phyloP scores from a whole-genome alignment of 2,329 filamentous ascomycete genomes.

The Verticillium tricorpus region DNA sequence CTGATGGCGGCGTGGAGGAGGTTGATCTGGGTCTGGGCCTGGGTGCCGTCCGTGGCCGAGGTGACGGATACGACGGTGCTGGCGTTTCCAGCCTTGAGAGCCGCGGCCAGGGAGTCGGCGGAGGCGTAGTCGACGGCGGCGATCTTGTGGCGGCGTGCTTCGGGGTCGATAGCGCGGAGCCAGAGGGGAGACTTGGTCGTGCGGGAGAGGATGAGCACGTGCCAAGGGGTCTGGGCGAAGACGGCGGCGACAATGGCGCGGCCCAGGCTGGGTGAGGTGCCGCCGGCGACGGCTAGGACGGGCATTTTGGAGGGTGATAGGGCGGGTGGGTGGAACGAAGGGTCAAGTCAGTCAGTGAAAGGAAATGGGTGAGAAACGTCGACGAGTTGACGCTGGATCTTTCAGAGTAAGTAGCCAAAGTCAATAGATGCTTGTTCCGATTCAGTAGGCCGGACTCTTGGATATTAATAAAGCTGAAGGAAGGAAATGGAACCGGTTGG shows the following conservation, averaged over 20 bases:
- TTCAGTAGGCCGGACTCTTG: too few species aligned
- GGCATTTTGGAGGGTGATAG: not conserved
- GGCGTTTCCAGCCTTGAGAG: not conserved
- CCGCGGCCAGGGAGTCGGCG: not conserved
- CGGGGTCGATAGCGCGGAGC: slow-evolving; percentile 1
- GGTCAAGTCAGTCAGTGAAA: not conserved
- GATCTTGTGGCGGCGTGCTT: not conserved
- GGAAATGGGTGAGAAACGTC: too few species aligned
- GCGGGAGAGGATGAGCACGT: slow-evolving; percentile 2
- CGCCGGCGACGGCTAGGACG: not conserved
- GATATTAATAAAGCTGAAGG: too few species aligned
- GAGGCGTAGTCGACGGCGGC: slow-evolving; percentile 1
- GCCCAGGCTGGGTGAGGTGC: slow-evolving; percentile 1
- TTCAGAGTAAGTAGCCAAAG: not conserved
- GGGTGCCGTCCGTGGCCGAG: slow-evolving; percentile 1
- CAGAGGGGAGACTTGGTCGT: not conserved
- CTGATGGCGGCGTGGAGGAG: not conserved
- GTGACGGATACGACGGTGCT: slow-evolving; percentile 1
- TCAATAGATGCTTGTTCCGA: not conserved
- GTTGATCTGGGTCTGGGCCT: slow-evolving; percentile 1
- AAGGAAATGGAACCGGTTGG: too few species aligned
- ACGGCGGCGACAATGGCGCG: slow-evolving; percentile 1
- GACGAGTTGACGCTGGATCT: too few species aligned
- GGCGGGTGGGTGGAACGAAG: not conserved
- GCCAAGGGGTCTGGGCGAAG: not conserved